Percentiles rank a stretch among this genome's conserved stretches.
Evolutionary conservation across 2,329 filamentous ascomycete species (phyloP).

Genomic region (Fusarium redolens): DNA sequence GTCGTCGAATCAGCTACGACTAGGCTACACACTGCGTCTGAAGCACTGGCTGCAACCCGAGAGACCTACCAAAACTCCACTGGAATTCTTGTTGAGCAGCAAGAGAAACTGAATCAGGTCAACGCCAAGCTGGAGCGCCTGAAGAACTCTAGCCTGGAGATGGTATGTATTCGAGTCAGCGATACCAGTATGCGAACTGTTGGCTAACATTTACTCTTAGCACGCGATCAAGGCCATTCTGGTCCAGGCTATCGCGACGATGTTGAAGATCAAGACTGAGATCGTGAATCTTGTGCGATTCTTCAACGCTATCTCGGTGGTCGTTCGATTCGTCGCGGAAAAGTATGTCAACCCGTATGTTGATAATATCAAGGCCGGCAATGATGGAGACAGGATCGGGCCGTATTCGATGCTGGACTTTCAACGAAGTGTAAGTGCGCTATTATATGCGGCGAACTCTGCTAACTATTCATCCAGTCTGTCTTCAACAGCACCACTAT

Average conservation of each 20-base stretch:
- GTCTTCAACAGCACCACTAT: neutral
- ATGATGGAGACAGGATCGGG: neutral
- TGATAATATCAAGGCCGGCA: neutral
- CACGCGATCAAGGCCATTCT: neutral
- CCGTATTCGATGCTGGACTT: neutral
- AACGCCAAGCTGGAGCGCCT: neutral
- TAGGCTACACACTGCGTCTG: neutral
- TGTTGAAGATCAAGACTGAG: neutral
- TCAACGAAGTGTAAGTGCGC: neutral
- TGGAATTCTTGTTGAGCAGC: neutral
- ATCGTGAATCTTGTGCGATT: neutral
- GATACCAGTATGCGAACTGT: too few relatives aligned
- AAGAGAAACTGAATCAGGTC: neutral
- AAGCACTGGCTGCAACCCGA: neutral
- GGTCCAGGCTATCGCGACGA: neutral
- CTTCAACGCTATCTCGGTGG: neutral
- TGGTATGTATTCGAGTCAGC: neutral
- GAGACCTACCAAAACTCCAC: neutral
- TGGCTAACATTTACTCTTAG: neutral
- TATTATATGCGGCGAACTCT: accelerated
- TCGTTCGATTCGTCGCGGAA: neutral
- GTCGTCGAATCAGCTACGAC: neutral
- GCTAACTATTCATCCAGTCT: neutral
- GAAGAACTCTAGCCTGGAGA: neutral
- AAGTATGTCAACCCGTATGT: neutral